phyloP scores from a whole-genome alignment of 352 stramenopile species.

The Phytophthora chlamydospora region DNA sequence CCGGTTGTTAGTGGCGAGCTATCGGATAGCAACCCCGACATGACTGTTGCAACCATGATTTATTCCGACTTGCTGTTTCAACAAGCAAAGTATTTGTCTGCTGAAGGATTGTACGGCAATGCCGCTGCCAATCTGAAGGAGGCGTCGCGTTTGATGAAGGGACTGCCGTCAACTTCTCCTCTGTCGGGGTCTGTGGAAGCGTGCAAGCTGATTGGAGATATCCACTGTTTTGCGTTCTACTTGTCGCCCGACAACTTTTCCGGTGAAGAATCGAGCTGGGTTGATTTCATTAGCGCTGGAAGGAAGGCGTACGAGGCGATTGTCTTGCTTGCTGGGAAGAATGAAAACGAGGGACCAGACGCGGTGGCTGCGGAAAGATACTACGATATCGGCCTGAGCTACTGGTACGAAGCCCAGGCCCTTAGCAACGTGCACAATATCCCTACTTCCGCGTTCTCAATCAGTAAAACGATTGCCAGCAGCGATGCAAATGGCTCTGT shows the following conservation, averaged over 20 bases:
- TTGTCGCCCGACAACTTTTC: conserved; percentile 73
- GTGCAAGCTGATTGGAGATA: conserved; percentile 79
- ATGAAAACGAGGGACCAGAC: conserved; percentile 15
- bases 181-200: conserved; percentile 42
- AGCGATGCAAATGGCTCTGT: conserved; percentile 22
- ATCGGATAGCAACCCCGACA: conserved; percentile 23
- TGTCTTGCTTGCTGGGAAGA: conserved; percentile 24
- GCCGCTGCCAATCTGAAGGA: conserved; percentile 66
- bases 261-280: conserved; percentile 46
- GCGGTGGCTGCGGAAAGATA: conserved; percentile 45
- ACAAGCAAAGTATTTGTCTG: conserved; percentile 78
- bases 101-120: conserved; percentile 76
- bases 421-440: conserved; percentile 41
- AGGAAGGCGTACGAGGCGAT: conserved; percentile 61
- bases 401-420: conserved; percentile 81
- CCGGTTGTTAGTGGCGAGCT: conserved; percentile 41
- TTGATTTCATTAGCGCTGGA: conserved; percentile 65
- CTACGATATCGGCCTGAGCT: conserved; percentile 77
- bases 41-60: conserved; percentile 56
- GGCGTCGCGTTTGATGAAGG: conserved; percentile 58
- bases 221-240: conserved; percentile 87
- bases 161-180: conserved; percentile 32
- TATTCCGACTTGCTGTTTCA: conserved; percentile 78
- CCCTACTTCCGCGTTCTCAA: conserved; percentile 50
- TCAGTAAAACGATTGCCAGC: neutral